phyloP scores from a whole-genome alignment of 1,139 yeast species.

The Hansenula sp. region DNA sequence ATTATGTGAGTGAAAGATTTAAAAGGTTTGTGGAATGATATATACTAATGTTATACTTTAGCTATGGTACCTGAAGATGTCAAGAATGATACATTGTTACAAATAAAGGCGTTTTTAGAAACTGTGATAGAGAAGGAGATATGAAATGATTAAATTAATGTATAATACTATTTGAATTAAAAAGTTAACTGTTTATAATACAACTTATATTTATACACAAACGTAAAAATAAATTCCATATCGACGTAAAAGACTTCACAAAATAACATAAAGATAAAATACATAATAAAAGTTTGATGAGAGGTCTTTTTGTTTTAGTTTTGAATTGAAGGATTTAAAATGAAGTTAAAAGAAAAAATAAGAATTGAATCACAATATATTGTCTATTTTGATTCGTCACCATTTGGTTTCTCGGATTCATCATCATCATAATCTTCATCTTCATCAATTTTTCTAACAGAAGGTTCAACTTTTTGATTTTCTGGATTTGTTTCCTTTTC shows the following conservation, averaged over 20 bases:
- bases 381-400: conserved; percentile 1
- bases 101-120: conserved; percentile 61
- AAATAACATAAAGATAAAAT: too few species aligned
- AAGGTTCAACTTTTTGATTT: conserved; percentile 60
- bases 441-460: conserved; percentile 62
- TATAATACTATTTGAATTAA: background rate
- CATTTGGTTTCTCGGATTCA: conserved; percentile 20
- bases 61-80: conserved; percentile 64
- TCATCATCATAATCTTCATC: conserved; percentile 84
- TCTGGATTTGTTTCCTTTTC: conserved; percentile 15
- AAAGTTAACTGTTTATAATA: background rate
- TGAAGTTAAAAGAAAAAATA: too few species aligned
- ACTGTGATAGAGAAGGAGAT: conserved; percentile 28
- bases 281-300: too few species aligned
- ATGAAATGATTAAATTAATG: background rate
- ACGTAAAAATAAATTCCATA: background rate
- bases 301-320: too few species aligned
- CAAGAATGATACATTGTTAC: conserved; percentile 51
- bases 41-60: conserved; percentile 13
- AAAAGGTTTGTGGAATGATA: background rate
- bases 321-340: too few species aligned
- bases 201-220: background rate
- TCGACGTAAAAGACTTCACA: background rate
- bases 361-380: too few species aligned
- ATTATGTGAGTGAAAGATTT: conserved; percentile 34